These are phyloP conservation scores for Glomus cerebriforme DNA, from an alignment of 192 early-diverging fungal genomes.

Conservation along the genomic window DNA sequence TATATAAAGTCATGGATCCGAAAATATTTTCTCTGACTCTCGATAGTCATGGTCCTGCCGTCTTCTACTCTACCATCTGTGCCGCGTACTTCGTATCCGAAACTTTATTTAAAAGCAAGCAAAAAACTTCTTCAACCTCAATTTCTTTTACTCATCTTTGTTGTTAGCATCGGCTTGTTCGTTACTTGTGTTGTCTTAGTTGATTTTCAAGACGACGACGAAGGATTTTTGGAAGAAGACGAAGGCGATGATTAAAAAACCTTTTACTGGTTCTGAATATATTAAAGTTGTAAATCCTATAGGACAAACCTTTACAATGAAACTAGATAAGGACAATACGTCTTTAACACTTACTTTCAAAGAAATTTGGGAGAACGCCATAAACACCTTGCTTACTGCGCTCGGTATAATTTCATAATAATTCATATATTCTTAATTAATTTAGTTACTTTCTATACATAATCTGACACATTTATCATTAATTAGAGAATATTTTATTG, in stretches of 20 bases:
- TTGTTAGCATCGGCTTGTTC: constrained; percentile 7
- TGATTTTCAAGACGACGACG: constrained; percentile 25
- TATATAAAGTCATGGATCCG: background rate
- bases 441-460: no score
- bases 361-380: constrained; percentile 23
- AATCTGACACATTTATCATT: background rate
- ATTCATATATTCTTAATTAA: background rate
- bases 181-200: constrained; percentile 7
- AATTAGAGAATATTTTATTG: constrained; percentile 14
- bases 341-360: background rate
- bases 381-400: constrained; percentile 22
- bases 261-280: background rate
- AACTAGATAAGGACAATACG: background rate
- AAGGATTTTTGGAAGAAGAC: background rate
- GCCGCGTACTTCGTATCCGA: constrained; percentile 4
- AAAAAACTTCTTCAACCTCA: constrained; percentile 25
- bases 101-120: constrained; percentile 1
- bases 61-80: background rate
- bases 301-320: no score
- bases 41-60: constrained; percentile 15
- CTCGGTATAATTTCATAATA: constrained; percentile 1
- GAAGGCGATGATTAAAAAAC: constrained; percentile 11
- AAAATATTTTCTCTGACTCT: background rate
- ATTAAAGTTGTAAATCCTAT: background rate
- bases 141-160: constrained; percentile 15